Evolutionary conservation across 1,284 basidiomycete genomes (phyloP), one percentile per base, ranked within the genome.

Genomic region (Lignosus rhinocerotis): DNA sequence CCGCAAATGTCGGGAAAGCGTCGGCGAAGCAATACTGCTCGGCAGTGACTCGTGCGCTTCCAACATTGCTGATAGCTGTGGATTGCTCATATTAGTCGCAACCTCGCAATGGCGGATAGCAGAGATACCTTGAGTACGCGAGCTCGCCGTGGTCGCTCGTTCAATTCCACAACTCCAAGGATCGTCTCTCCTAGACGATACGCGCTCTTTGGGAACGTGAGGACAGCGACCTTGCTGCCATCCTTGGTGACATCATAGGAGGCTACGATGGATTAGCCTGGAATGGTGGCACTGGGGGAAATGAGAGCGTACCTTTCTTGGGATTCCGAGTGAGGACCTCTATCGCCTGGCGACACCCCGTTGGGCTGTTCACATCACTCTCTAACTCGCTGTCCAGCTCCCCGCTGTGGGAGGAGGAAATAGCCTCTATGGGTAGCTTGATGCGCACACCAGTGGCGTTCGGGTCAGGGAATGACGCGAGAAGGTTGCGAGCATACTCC

Each of bases 201-300:
- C 1, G 90, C 90, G 41, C 88, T 88, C 75, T 96, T 97, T 42
- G 91, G 85, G 62, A 97, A 90, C 0, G 94, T 96, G n/a, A 97
- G 75, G 31, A 92, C 87, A 1, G 94, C 94, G 53, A 96, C 93
- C 44, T 87, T 85, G 51, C 90, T 82, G 0, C 91, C 93, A 49
- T 95, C 92, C 76, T 96, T 95, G 68, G 87, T 90, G 59, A 97
- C 93, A 74, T 97, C 94, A 74, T 93, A 96, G 0, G 93, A 94
- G 34, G 89, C 93, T 95, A 62, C n/a, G 25, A 12, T 12, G 17
- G 7, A 16, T 19, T 53, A 33, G 17, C 47, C 48, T 25, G 17
- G 21, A 8, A 51, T 50, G 16, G 8, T 36, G 16, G 31, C 17
- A 41, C 25, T 43, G 52, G 55, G 39, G 42, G 53, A 36, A 59